A percentile compares a stretch with the other conserved stretches of the same genome.
Evolutionary conservation across 2,329 filamentous ascomycete genomes (phyloP).

Genomic region (Dactylellina cionopaga): DNA sequence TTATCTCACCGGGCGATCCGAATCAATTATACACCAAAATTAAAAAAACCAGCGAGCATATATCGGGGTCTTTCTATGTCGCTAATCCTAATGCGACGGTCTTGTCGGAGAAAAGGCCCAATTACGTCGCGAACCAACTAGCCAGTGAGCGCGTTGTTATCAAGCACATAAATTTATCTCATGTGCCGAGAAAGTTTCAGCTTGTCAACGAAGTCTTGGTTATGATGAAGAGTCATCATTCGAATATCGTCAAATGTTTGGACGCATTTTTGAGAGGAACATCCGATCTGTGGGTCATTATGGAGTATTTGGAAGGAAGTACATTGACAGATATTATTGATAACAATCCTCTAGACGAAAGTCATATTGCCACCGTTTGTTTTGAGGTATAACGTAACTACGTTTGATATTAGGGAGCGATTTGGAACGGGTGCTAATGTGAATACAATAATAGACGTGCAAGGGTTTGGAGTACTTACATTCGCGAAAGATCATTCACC

Average conservation of each 20-base stretch:
- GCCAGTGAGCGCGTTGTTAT: constrained; percentile 91
- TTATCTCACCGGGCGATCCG: constrained; percentile 94
- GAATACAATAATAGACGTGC: constrained; percentile 95
- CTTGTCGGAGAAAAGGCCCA: constrained; percentile 82
- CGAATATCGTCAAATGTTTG: constrained; percentile 98
- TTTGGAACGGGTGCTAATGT: too few species aligned
- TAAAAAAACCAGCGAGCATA: constrained; percentile 99
- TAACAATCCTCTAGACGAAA: constrained; percentile 95
- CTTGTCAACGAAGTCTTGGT: constrained; percentile 99
- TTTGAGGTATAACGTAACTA: constrained; percentile 74
- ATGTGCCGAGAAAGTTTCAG: constrained; percentile 95
- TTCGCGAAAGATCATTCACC: constrained; percentile 95
- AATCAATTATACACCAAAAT: constrained; percentile 97
- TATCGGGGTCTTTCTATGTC: constrained; percentile 96
- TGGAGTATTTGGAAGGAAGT: constrained; percentile 99
- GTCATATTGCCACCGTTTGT: constrained; percentile 97
- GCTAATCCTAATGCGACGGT: constrained; percentile 92
- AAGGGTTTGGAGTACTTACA: constrained; percentile 93
- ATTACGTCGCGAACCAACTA: constrained; percentile 76
- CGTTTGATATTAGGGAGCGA: background rate
- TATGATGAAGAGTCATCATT: constrained; percentile 98
- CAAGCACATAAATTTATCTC: constrained; percentile 99
- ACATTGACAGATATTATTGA: constrained; percentile 98
- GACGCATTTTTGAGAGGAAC: constrained; percentile 97
- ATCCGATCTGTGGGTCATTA: constrained; percentile 98